Conservation (phyloP, 169 alveolate genomes). For the Pseudocohnilembus persalinus region DNA sequence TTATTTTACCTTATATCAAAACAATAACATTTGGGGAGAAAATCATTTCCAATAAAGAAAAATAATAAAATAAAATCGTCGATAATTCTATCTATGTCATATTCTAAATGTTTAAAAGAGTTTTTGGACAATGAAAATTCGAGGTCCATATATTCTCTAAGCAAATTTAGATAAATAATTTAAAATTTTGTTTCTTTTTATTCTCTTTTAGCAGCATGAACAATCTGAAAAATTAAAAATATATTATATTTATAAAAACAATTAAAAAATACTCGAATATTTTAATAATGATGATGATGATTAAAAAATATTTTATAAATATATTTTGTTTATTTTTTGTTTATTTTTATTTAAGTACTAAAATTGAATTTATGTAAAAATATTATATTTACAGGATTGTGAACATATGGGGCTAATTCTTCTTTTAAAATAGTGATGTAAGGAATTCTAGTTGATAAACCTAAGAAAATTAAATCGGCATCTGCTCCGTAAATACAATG, state of each 20-base stretch:
- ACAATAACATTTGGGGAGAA: conserved; percentile 94
- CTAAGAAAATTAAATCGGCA: conserved; percentile 98
- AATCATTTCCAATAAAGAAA: conserved; percentile 96
- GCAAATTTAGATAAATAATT: conserved; percentile 68
- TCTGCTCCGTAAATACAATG: conserved; percentile 99
- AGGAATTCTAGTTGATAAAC: conserved; percentile 96
- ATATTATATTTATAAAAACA: no score
- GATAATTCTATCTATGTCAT: conserved; percentile 92
- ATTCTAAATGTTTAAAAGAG: conserved; percentile 54
- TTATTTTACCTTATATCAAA: conserved; percentile 90
- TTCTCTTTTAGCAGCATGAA: conserved; percentile 41
- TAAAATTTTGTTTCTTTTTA: conserved; percentile 1
- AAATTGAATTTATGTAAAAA: no score
- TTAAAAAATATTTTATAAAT: no score
- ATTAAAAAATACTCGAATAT: neutral
- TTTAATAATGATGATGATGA: no score
- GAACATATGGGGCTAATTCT: conserved; percentile 68
- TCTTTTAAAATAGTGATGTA: conserved; percentile 94
- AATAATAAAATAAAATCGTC: conserved; percentile 95
- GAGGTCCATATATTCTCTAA: conserved; percentile 83
- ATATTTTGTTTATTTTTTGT: no score
- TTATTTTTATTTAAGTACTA: no score
- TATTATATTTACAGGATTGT: no score
- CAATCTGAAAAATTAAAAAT: neutral
- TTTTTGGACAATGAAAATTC: conserved; percentile 62